Evolutionary conservation across 148 eudicot genomes (phyloP).

Genomic region (Rhododendron williamsianum): DNA sequence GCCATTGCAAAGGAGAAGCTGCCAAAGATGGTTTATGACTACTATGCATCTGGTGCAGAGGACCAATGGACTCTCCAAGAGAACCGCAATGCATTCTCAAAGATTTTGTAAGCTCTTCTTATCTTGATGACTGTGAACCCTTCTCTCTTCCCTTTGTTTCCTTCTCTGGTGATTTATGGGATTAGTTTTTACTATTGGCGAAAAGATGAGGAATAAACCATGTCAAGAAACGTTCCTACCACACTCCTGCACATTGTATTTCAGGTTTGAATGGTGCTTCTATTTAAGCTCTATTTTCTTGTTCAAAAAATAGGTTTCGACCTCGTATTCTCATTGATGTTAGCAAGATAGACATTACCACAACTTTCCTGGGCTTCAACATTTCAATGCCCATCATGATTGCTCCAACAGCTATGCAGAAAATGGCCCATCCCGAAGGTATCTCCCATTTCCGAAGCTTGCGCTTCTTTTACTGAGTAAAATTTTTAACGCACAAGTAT

Average conservation of each 20-base stretch:
- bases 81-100: conserved; percentile 68
- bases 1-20: conserved; percentile 67
- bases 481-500: background rate
- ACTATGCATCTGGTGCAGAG: conserved; percentile 87
- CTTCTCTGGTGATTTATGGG: background rate
- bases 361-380: conserved; percentile 69
- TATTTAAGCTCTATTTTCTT: background rate
- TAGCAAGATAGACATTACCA: conserved; percentile 55
- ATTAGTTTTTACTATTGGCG: background rate
- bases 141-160: background rate
- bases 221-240: background rate
- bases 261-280: background rate
- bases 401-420: conserved; percentile 90
- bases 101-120: conserved; percentile 51
- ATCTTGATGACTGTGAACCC: background rate
- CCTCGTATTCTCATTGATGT: conserved; percentile 89
- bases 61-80: conserved; percentile 88
- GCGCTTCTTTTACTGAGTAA: background rate
- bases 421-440: conserved; percentile 96
- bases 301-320: conserved; percentile 49
- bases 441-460: conserved; percentile 8
- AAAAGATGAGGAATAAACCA: conserved; percentile 5
- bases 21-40: conserved; percentile 88
- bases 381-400: conserved; percentile 93
- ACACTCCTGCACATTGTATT: background rate